These are phyloP conservation scores for Lycium barbarum DNA, from an alignment of 257 asterid genomes.

Conservation along the genomic window DNA sequence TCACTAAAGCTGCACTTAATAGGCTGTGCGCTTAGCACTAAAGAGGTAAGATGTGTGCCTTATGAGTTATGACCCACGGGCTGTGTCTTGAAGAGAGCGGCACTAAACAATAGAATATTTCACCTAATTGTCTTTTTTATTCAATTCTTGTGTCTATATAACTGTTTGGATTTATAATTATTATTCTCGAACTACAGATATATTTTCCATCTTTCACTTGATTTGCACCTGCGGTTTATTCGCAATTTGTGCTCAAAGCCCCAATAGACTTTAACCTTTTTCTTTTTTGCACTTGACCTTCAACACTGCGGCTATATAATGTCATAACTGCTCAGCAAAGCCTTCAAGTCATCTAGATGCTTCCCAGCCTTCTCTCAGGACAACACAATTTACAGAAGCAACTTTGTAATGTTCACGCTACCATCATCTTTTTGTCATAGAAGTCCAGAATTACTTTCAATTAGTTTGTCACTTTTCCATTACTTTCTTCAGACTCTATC, in stretches of 20 bases:
- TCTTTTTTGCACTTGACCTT: background rate
- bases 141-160: background rate
- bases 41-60: background rate
- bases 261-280: background rate
- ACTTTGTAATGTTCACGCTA: background rate
- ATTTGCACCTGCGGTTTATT: background rate
- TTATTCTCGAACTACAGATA: background rate
- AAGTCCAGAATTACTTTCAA: background rate
- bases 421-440: background rate
- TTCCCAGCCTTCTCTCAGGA: background rate
- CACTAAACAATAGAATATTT: background rate
- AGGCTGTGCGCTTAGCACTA: background rate
- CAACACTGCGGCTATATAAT: background rate
- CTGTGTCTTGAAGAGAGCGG: background rate
- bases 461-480: background rate
- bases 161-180: slow-evolving; percentile 10
- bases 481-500: background rate
- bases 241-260: background rate
- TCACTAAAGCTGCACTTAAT: background rate
- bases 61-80: background rate
- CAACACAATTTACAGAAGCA: background rate
- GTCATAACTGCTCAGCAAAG: background rate
- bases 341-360: slow-evolving; percentile 13
- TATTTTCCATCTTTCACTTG: slow-evolving; percentile 18
- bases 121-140: background rate